phyloP scores from a whole-genome alignment of 2,329 filamentous ascomycete genomes.

The Colletotrichum sp. region DNA sequence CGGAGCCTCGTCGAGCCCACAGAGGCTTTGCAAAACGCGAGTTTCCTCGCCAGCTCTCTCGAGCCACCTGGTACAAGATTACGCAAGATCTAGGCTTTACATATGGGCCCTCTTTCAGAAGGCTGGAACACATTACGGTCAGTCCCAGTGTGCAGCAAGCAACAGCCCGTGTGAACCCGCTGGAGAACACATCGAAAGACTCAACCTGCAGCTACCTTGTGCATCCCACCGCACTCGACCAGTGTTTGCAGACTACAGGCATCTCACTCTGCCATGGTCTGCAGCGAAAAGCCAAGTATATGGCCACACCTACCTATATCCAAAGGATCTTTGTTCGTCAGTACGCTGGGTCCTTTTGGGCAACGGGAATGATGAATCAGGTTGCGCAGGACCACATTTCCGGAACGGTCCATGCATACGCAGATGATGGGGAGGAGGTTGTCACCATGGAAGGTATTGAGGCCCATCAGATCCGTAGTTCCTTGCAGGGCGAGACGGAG shows the following conservation, averaged over 20 bases:
- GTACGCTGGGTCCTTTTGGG: neutral
- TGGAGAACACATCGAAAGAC: conserved; percentile 24
- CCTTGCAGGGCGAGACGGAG: neutral
- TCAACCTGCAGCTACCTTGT: conserved; percentile 31
- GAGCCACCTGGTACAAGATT: conserved; percentile 26
- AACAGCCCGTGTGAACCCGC: conserved; percentile 16
- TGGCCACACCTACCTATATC: neutral
- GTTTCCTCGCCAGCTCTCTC: neutral
- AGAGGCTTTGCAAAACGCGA: conserved; percentile 17
- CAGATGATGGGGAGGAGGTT: neutral
- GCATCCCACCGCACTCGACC: conserved; percentile 44
- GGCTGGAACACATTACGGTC: conserved; percentile 26
- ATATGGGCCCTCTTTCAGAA: conserved; percentile 35
- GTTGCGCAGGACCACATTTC: neutral
- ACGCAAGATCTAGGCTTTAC: conserved; percentile 31
- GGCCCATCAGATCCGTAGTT: neutral
- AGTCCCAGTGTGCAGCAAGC: conserved; percentile 23
- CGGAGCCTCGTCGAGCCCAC: conserved; percentile 1
- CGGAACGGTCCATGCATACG: neutral
- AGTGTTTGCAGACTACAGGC: conserved; percentile 33
- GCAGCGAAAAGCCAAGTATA: neutral
- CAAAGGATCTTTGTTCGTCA: neutral
- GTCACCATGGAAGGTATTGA: neutral
- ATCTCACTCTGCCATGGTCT: conserved; percentile 20
- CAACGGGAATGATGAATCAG: neutral